Evolutionary conservation across 805 yeast species (phyloP).

Genomic region (Lipomyces mesembrius): DNA sequence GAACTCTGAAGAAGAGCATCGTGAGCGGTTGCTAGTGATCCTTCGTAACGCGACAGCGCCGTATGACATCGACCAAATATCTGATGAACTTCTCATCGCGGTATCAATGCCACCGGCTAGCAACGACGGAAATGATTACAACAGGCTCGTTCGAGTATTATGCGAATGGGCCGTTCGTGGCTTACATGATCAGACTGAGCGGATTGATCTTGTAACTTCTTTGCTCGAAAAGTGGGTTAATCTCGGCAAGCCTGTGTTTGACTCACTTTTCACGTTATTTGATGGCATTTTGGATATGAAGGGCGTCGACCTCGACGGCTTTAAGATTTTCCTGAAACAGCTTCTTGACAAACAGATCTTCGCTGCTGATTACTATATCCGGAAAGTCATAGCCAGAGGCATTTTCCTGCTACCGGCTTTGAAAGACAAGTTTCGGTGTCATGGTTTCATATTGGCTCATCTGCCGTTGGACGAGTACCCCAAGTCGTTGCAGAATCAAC

Average conservation of each 20-base stretch:
- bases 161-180: conserved; percentile 43
- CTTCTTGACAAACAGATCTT: conserved; percentile 56
- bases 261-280: conserved; percentile 40
- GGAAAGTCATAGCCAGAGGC: conserved; percentile 86
- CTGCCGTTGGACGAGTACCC: conserved; percentile 41
- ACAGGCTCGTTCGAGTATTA: conserved; percentile 31
- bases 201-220: conserved; percentile 38
- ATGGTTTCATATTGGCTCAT: conserved; percentile 55
- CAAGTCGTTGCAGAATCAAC: conserved; percentile 23
- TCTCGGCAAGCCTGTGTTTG: conserved; percentile 39
- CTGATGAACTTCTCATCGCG: conserved; percentile 35
- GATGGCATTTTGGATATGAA: conserved; percentile 25
- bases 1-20: conserved; percentile 35
- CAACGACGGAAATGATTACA: conserved; percentile 27
- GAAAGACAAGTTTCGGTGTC: conserved; percentile 47
- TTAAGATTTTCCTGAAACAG: conserved; percentile 49
- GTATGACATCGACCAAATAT: conserved; percentile 25
- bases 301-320: conserved; percentile 48
- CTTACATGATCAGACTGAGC: conserved; percentile 32
- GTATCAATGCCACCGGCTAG: conserved; percentile 38
- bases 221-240: conserved; percentile 30
- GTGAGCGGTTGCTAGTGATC: conserved; percentile 33
- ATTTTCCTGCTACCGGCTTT: conserved; percentile 55
- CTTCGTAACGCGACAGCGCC: conserved; percentile 30
- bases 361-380: conserved; percentile 66